Base-by-base conservation (phyloP, 1,284 basidiomycete species). In the Apiotrichum veenhuisii region DNA sequence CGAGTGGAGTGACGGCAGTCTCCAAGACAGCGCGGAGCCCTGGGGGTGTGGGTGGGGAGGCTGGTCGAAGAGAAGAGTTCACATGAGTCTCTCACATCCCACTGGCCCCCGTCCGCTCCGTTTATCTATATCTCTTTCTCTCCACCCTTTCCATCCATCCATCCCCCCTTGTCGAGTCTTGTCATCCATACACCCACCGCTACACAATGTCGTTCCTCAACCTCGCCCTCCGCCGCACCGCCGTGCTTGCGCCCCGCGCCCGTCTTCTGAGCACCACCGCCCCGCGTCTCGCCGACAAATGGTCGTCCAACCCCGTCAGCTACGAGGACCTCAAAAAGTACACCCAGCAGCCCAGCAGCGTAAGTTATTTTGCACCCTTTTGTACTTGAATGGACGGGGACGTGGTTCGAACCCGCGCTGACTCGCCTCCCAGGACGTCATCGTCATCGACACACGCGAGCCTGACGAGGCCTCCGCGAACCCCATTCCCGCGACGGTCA, bases 401-500 rank as follows among this genome's bases (percentile, higher is more conserved):
- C 9, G 23, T 11, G 10, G 15, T 14, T 15, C 25, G 9, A 17
- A 18, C 18, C 11, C 15, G 18, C 14, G 18, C 49, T 34, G 15
- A 51, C 10, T 1, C n/a, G n/a, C n/a, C n/a, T n/a, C 30, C 22
- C 49, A 56, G 54, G 43, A 56, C 18, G 54, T 56, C 36, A 30
- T 46, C 30, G 30, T 56, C 25, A 56, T 56, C 38, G 54, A 97
- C 73, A 92, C 96, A 8, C 87, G 93, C 25, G 94, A 97, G 74
- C 88, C 87, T 3, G 84, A 89, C 63, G 94, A 97, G 74, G 89
- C 92, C 27, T 82, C 87, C 5, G 88, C 91, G 74, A 92, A 93
- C 30, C 88, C 88, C 73, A 95, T 97, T 66, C 94, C 93, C 10
- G 91, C 89, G n/a, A 84, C 92, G 5, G 90, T 97, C 67, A 91